Conservation (phyloP, 1,284 basidiomycete species). For the Gomphus sp. region DNA sequence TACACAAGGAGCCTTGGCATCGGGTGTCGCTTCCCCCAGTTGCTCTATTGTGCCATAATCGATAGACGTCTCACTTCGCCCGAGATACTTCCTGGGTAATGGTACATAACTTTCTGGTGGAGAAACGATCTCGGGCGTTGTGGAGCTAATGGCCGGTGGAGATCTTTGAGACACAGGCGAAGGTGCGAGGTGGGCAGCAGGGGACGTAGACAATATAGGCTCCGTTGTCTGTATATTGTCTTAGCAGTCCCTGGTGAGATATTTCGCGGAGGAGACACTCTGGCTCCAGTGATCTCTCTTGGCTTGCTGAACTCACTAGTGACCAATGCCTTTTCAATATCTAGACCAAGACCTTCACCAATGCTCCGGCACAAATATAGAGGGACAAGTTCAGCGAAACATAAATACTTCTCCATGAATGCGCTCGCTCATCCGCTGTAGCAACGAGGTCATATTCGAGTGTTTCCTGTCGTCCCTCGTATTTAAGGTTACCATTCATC, state of each 20-base stretch:
- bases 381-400: slow-evolving; percentile 74
- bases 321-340: slow-evolving; percentile 8
- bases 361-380: slow-evolving; percentile 48
- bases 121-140: neutral
- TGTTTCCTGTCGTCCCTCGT: slow-evolving; percentile 22
- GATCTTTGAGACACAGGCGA: neutral
- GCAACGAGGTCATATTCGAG: slow-evolving; percentile 56
- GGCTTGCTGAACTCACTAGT: slow-evolving; percentile 11
- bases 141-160: neutral
- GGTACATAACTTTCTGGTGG: neutral
- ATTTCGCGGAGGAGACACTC: neutral
- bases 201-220: neutral
- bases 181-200: neutral
- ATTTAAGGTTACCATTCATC: slow-evolving; percentile 59
- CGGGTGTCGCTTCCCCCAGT: slow-evolving; percentile 79
- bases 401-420: slow-evolving; percentile 51
- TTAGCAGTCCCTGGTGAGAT: neutral
- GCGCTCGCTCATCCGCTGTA: slow-evolving; percentile 5
- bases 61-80: slow-evolving; percentile 7
- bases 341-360: slow-evolving; percentile 9
- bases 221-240: neutral
- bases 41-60: slow-evolving; percentile 57
- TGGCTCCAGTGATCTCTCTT: neutral
- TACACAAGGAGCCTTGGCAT: slow-evolving; percentile 77
- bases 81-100: slow-evolving; percentile 7